Conservation (phyloP, 169 alveolate genomes). For the Blepharisma undulans region DNA sequence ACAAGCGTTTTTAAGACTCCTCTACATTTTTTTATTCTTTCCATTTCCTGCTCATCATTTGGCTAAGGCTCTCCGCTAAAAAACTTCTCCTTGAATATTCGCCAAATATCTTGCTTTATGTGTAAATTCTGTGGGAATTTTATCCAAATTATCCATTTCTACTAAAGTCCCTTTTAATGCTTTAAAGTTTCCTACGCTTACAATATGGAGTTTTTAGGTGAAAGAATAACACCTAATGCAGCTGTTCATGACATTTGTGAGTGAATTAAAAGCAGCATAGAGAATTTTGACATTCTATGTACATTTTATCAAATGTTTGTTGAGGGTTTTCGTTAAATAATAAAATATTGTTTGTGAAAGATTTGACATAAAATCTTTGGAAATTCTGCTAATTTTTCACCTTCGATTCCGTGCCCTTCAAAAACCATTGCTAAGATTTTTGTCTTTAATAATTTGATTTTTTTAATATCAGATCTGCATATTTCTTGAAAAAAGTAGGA, state of each 20-base stretch:
- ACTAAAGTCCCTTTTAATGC: conserved; percentile 24
- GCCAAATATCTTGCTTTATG: background rate
- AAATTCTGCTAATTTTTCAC: too few species aligned
- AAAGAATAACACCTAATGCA: background rate
- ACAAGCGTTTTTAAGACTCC: conserved; percentile 64
- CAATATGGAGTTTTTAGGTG: background rate
- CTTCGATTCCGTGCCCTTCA: too few species aligned
- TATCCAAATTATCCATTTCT: background rate
- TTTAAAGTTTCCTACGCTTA: conserved; percentile 34
- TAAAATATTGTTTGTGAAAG: too few species aligned
- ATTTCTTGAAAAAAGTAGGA: too few species aligned
- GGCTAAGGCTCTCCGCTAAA: conserved; percentile 54
- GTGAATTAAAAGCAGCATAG: background rate
- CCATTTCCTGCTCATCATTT: conserved; percentile 50
- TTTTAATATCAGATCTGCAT: too few species aligned
- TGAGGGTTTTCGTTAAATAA: background rate
- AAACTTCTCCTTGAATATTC: background rate
- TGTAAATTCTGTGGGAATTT: background rate
- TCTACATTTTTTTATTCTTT: conserved; percentile 60
- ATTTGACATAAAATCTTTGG: too few species aligned
- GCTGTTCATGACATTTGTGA: conserved; percentile 31
- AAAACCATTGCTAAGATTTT: too few species aligned
- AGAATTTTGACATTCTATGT: background rate
- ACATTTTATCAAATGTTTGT: background rate
- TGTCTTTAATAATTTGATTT: too few species aligned